Evolutionary conservation across 495 filamentous ascomycete genomes (phyloP).

Genomic region (Copromyces sp.): DNA sequence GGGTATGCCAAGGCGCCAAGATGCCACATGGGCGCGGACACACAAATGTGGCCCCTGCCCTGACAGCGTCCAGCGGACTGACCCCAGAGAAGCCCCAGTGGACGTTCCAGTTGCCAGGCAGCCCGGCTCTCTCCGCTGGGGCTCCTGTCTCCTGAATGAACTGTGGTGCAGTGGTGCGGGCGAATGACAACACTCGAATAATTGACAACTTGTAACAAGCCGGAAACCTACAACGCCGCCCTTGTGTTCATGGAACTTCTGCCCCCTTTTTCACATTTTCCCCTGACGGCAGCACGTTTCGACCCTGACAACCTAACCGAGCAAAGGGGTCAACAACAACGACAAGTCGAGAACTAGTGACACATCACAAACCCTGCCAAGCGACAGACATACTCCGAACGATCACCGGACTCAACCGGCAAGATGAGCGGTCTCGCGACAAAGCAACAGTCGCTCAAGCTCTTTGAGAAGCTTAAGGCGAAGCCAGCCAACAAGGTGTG

Average conservation of each 20-base stretch:
- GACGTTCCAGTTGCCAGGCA: neutral
- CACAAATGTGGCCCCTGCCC: constrained; percentile 17
- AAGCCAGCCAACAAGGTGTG: constrained; percentile 90
- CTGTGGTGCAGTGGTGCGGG: neutral
- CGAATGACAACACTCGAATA: constrained; percentile 4
- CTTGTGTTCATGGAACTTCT: neutral
- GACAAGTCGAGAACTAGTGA: neutral
- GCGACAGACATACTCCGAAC: neutral
- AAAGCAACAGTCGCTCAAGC: constrained; percentile 90
- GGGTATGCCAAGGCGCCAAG: constrained; percentile 9
- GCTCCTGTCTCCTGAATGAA: constrained; percentile 16
- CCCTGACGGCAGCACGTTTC: neutral
- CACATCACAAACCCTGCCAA: neutral
- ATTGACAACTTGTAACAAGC: constrained; percentile 5
- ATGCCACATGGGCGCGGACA: constrained; percentile 21
- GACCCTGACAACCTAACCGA: neutral
- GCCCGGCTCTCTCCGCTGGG: neutral
- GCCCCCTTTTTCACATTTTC: neutral
- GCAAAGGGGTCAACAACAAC: neutral
- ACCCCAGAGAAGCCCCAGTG: neutral
- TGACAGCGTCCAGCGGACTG: neutral
- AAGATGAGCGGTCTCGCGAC: constrained; percentile 74
- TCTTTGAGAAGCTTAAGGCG: constrained; percentile 93
- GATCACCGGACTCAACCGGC: constrained; percentile 8
- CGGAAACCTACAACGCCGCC: neutral